Evolutionary conservation across 164 flowering plant genomes (phyloP).

Genomic region (Protea cynaroides): DNA sequence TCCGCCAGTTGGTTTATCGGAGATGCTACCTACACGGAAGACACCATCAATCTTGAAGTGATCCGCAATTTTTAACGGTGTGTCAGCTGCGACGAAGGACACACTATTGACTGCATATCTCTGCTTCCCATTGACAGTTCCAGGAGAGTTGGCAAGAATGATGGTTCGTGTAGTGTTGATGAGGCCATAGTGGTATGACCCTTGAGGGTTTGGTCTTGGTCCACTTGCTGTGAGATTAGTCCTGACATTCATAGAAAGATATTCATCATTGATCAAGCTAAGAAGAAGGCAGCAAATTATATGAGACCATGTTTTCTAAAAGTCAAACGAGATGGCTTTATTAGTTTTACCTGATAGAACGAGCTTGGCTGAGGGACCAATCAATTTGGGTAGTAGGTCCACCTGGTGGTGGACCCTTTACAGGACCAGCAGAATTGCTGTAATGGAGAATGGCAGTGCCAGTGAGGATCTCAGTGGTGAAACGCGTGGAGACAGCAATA

Average conservation of each 20-base stretch:
- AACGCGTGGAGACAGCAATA: constrained; percentile 63
- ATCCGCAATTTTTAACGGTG: constrained; percentile 85
- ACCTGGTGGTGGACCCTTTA: constrained; percentile 50
- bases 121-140: constrained; percentile 43
- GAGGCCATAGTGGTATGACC: constrained; percentile 80
- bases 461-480: constrained; percentile 35
- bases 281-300: too few relatives aligned
- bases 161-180: constrained; percentile 55
- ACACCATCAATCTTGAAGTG: constrained; percentile 67
- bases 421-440: constrained; percentile 32
- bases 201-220: constrained; percentile 93
- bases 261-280: background rate
- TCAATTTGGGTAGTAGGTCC: constrained; percentile 43
- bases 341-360: constrained; percentile 48
- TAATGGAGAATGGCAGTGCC: constrained; percentile 57
- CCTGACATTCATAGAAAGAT: constrained; percentile 23
- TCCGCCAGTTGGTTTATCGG: constrained; percentile 36
- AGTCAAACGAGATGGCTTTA: background rate
- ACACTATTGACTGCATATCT: constrained; percentile 77
- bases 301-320: too few relatives aligned
- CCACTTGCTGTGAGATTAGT: constrained; percentile 83
- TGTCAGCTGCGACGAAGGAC: constrained; percentile 66
- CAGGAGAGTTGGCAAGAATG: constrained; percentile 45
- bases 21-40: constrained; percentile 62
- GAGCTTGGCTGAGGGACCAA: constrained; percentile 75